Base-by-base conservation (phyloP, 805 yeast genomes). In the Starmerella ratchasimensis region DNA sequence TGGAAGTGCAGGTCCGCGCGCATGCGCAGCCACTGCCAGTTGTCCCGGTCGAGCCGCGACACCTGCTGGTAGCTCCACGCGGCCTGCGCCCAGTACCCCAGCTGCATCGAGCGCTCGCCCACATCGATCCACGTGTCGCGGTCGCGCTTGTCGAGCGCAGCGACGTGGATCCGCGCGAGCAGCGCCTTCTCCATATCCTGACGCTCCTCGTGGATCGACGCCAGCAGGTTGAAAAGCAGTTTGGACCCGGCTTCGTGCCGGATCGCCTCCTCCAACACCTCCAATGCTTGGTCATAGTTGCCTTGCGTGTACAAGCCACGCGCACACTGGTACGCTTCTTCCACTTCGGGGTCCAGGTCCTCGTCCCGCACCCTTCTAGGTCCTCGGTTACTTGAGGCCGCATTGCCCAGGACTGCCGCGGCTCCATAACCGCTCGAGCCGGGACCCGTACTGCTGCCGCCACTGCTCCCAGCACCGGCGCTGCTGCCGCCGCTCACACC, bases 41-140 rank as follows among this genome's bases (percentile, higher is more conserved):
- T 93, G 56, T 74, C 70, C 0, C 82, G 74, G 45, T 77, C 94
- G 86, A 21, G 93, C 90, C 37, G 80, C 51, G 48, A 80, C 62
- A 94, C 95, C 74, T 33, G 79, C 69, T 52, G 74, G 74, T 55
- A 93, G 75, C 55, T 93, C 72, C 52, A 43, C 5, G 56, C 43
- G 2, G 63, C 63, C 34, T 80, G 78, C 46, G 76, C 72, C 34
- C 69, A 58, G 32, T 74, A 64, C 1, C 83, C 86, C 43, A 74
- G 76, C 36, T 69, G 62, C 39, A 72, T 67, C 46, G 80, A 77
- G 33, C 88, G 80, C 51, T 81, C 94, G 33, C 95, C 96, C 31
- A 84, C 60, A 0, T 93, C 80, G 50, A 80, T 77, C 63, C 86
- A 86, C 0, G 95, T 95, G 31, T 80, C 73, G 55, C 72, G 77